Evolutionary conservation across 108 stramenopile species (phyloP).

Genomic region (Cyclotella choctawhatcheeana): DNA sequence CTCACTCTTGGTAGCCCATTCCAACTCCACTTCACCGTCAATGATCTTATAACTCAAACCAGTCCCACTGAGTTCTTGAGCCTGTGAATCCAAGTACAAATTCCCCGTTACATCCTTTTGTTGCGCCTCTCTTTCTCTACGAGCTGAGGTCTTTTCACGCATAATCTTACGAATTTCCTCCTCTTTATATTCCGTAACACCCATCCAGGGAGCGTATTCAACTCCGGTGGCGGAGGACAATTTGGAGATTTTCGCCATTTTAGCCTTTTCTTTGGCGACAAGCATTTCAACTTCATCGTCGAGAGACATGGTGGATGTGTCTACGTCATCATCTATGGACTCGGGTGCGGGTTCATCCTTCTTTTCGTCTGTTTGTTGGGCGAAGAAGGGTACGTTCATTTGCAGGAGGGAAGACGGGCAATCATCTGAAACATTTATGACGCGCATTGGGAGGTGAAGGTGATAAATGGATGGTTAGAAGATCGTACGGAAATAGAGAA

Average conservation of each 20-base stretch:
- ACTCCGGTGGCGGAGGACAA: constrained; percentile 75
- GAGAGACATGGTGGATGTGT: constrained; percentile 32
- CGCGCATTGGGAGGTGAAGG: no score
- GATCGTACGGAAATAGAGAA: no score
- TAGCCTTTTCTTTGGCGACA: constrained; percentile 63
- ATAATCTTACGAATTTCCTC: constrained; percentile 66
- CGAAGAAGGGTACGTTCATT: constrained; percentile 50
- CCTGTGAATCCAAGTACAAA: constrained; percentile 74
- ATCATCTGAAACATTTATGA: not conserved
- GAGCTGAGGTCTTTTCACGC: constrained; percentile 75
- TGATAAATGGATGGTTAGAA: no score
- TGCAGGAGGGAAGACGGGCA: constrained; percentile 16
- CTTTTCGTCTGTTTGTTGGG: constrained; percentile 28
- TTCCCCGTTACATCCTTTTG: constrained; percentile 68
- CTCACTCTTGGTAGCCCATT: constrained; percentile 84
- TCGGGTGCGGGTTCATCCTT: not conserved
- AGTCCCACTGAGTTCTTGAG: constrained; percentile 84
- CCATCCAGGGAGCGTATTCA: constrained; percentile 94
- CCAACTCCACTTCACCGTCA: constrained; percentile 78
- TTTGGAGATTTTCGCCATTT: constrained; percentile 74
- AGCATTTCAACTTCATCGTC: constrained; percentile 81
- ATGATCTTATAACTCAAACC: constrained; percentile 78
- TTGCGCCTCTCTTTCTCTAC: constrained; percentile 70
- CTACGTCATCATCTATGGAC: not conserved
- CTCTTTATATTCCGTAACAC: constrained; percentile 75